Conservation (phyloP, 805 yeast species). For the Sugiyamaella lignohabitans region DNA sequence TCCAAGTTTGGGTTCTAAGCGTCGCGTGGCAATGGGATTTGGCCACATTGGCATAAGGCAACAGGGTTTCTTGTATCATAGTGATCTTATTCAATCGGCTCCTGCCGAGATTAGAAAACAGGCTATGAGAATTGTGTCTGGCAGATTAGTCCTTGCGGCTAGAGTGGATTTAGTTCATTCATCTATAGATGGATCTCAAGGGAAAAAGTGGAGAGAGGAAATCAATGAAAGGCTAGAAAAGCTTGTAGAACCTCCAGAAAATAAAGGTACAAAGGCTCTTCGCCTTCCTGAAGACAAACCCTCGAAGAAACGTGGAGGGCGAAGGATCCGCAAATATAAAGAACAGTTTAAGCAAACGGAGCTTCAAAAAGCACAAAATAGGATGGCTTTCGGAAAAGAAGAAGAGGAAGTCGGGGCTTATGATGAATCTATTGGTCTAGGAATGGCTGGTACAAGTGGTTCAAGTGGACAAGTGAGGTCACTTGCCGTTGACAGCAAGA, state of each 20-base stretch:
- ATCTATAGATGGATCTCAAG: conserved; percentile 45
- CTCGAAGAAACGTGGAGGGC: conserved; percentile 83
- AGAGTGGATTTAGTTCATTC: conserved; percentile 59
- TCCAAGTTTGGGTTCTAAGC: conserved; percentile 53
- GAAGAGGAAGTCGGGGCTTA: conserved; percentile 70
- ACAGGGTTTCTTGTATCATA: conserved; percentile 61
- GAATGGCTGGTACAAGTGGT: conserved; percentile 47
- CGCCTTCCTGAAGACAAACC: conserved; percentile 70
- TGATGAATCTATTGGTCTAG: conserved; percentile 55
- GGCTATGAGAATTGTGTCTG: conserved; percentile 73
- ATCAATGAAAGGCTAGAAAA: conserved; percentile 60
- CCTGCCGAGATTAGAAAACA: conserved; percentile 56
- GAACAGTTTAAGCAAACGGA: conserved; percentile 78
- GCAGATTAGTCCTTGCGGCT: conserved; percentile 74
- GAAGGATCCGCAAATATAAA: conserved; percentile 69
- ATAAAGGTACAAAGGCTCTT: conserved; percentile 51
- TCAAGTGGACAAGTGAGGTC: conserved; percentile 23
- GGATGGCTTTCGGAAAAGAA: conserved; percentile 72
- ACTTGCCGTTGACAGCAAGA: conserved; percentile 36
- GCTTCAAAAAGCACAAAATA: conserved; percentile 73
- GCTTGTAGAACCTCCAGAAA: conserved; percentile 70
- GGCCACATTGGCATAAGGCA: conserved; percentile 47
- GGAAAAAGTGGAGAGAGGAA: conserved; percentile 54
- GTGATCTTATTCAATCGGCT: conserved; percentile 52
- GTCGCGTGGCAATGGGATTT: conserved; percentile 32